These are phyloP conservation scores for Aspergillus fructus DNA, from an alignment of 2,329 filamentous ascomycete genomes.

Conservation along the genomic window DNA sequence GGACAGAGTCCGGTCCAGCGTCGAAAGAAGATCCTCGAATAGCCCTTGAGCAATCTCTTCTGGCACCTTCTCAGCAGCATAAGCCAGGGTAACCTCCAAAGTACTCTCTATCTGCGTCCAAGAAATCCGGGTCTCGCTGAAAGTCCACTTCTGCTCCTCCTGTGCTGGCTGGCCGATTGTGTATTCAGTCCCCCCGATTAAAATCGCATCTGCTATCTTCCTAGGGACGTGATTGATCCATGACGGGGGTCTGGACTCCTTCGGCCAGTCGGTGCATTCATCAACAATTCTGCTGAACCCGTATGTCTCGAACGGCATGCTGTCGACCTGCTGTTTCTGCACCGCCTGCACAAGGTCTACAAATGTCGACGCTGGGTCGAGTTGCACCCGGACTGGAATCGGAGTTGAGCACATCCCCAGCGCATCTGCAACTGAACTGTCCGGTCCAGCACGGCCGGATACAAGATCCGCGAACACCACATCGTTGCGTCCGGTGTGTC, in stretches of 20 bases:
- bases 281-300: not conserved
- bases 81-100: not conserved
- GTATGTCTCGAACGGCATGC: not conserved
- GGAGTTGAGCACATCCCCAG: not conserved
- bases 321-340: not conserved
- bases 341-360: not conserved
- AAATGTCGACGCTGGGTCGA: not conserved
- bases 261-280: not conserved
- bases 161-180: constrained; percentile 11
- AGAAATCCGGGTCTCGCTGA: not conserved
- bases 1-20: not conserved
- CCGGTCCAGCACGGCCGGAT: not conserved
- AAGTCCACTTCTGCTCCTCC: constrained; percentile 1
- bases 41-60: not conserved
- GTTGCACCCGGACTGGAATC: not conserved
- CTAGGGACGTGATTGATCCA: not conserved
- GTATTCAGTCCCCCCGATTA: not conserved
- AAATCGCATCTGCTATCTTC: not conserved
- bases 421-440: not conserved
- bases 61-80: not conserved
- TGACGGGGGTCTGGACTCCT: not conserved
- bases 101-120: not conserved
- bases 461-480: not conserved
- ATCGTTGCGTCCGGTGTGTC: not conserved
- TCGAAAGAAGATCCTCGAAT: not conserved